Percentiles rank a stretch among this genome's conserved stretches.
Conservation (phyloP, 108 stramenopile genomes). For the Nitzschia sp. region DNA sequence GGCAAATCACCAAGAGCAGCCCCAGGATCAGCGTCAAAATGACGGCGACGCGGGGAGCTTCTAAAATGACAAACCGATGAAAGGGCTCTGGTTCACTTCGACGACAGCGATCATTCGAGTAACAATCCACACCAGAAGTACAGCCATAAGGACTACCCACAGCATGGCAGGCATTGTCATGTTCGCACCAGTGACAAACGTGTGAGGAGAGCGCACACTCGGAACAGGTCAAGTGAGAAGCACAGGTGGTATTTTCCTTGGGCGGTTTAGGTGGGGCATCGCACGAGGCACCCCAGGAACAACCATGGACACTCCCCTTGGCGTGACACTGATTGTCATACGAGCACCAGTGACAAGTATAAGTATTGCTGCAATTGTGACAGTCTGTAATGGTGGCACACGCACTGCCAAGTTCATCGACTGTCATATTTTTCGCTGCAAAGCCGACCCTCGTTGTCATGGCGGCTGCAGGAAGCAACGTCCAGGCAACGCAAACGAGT, state of each 20-base stretch:
- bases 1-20: constrained; percentile 52
- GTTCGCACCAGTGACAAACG: constrained; percentile 83
- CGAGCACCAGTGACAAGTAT: constrained; percentile 63
- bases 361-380: constrained; percentile 34
- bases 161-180: constrained; percentile 82
- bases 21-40: constrained; percentile 40
- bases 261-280: not conserved
- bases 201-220: constrained; percentile 59
- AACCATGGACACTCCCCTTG: constrained; percentile 53
- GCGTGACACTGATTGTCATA: constrained; percentile 55
- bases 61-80: constrained; percentile 32
- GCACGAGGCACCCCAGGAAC: constrained; percentile 45
- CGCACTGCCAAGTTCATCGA: not conserved
- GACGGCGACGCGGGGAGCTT: constrained; percentile 44
- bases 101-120: constrained; percentile 83
- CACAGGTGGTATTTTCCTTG: constrained; percentile 48
- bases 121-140: constrained; percentile 78
- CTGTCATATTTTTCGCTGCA: too few relatives aligned
- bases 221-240: constrained; percentile 63
- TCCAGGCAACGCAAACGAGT: too few relatives aligned
- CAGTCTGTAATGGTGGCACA: constrained; percentile 38
- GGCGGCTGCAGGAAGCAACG: too few relatives aligned
- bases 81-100: constrained; percentile 63
- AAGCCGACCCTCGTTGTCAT: too few relatives aligned
- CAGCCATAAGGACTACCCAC: constrained; percentile 84